These are phyloP conservation scores for Camellia granthamiana DNA, from an alignment of 148 eudicot species.

Conservation along the genomic window DNA sequence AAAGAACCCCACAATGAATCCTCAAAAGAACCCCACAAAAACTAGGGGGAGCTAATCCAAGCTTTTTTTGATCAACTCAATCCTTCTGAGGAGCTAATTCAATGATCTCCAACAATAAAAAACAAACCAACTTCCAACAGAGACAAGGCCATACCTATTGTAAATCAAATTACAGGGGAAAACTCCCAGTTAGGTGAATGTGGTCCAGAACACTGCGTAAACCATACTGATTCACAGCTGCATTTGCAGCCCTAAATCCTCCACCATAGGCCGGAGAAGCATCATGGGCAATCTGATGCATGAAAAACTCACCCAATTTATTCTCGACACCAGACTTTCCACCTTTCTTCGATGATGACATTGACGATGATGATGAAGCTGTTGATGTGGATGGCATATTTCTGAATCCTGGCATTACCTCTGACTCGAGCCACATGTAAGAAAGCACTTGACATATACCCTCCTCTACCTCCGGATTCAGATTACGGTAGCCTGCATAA, in stretches of 20 bases:
- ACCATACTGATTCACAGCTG: conserved; percentile 83
- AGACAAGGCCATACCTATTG: not conserved
- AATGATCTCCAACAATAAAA: not conserved
- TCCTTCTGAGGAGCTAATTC: conserved; percentile 14
- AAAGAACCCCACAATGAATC: conserved; percentile 14
- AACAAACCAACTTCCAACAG: conserved; percentile 3
- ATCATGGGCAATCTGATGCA: conserved; percentile 87
- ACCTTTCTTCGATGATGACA: conserved; percentile 77
- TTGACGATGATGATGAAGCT: conserved; percentile 41
- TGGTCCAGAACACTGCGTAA: conserved; percentile 75
- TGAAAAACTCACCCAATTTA: conserved; percentile 79
- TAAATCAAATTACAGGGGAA: conserved; percentile 46
- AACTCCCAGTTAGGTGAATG: conserved; percentile 68
- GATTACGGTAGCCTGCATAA: conserved; percentile 70
- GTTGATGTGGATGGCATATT: conserved; percentile 63
- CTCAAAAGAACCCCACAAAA: conserved; percentile 21
- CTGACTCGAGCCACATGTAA: conserved; percentile 97
- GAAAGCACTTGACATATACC: conserved; percentile 97
- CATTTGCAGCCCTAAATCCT: conserved; percentile 83
- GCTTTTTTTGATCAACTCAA: conserved; percentile 16
- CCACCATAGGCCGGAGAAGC: conserved; percentile 92
- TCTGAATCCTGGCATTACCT: conserved; percentile 60
- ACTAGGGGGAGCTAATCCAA: conserved; percentile 17
- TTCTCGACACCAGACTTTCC: conserved; percentile 67
- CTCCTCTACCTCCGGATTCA: conserved; percentile 82